Conservation (phyloP, 306 rosid species). For the Ammopiptanthus mongolicus region DNA sequence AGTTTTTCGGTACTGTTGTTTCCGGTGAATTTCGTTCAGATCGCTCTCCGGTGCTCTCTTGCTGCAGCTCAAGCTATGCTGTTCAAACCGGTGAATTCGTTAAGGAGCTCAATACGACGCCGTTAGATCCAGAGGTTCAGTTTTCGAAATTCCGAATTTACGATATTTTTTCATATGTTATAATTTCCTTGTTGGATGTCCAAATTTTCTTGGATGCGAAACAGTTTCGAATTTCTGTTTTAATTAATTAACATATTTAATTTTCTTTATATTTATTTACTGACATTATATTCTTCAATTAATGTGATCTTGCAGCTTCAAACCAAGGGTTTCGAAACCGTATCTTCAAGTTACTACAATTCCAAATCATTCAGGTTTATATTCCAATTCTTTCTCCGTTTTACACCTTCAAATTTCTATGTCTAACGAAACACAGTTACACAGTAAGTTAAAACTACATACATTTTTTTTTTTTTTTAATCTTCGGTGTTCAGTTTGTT, state of each 20-base stretch:
- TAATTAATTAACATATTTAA: background rate
- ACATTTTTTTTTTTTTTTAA: background rate
- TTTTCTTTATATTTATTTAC: constrained; percentile 5
- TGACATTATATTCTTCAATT: background rate
- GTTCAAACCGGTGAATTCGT: constrained; percentile 25
- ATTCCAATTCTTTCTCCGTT: background rate
- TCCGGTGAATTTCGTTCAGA: constrained; percentile 25
- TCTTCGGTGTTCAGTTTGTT: constrained; percentile 18
- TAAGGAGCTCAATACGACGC: constrained; percentile 11
- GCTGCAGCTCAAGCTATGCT: constrained; percentile 39
- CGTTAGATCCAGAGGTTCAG: constrained; percentile 61
- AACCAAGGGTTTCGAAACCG: constrained; percentile 58
- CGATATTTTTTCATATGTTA: background rate
- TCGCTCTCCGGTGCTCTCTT: constrained; percentile 23
- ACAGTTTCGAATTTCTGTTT: background rate
- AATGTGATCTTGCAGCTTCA: constrained; percentile 42
- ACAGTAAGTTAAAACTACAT: background rate
- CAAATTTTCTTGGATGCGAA: constrained; percentile 25
- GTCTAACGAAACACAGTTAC: background rate
- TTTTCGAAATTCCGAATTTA: constrained; percentile 12
- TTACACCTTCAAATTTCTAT: background rate
- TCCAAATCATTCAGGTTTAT: constrained; percentile 49
- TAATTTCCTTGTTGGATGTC: background rate
- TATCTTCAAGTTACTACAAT: constrained; percentile 28
- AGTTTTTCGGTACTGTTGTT: constrained; percentile 1